Conservation (phyloP, 306 rosid genomes). For the Inga laurina region DNA sequence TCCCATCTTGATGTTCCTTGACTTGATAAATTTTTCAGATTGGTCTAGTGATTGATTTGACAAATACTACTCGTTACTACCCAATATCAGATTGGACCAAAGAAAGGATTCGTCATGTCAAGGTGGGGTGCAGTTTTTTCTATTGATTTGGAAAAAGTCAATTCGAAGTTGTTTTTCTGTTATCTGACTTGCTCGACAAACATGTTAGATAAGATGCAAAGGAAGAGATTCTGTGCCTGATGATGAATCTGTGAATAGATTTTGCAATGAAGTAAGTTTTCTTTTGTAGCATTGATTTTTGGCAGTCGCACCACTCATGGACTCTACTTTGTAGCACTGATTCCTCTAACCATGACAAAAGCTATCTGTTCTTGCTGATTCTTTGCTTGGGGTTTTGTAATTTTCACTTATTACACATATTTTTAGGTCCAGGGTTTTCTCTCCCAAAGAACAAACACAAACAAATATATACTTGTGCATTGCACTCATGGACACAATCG, state of each 20-base stretch:
- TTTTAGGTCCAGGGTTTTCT: conserved; percentile 76
- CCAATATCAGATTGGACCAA: conserved; percentile 71
- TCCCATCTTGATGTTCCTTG: conserved; percentile 24
- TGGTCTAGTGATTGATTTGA: conserved; percentile 95
- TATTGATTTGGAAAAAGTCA: conserved; percentile 30
- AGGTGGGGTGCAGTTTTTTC: conserved; percentile 46
- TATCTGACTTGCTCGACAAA: conserved; percentile 29
- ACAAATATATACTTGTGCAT: conserved; percentile 87
- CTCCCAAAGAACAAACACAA: conserved; percentile 62
- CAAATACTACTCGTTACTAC: conserved; percentile 88
- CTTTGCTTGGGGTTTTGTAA: conserved; percentile 41
- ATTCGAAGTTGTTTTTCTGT: conserved; percentile 14
- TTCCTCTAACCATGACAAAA: conserved; percentile 21
- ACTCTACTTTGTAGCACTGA: conserved; percentile 11
- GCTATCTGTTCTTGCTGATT: conserved; percentile 31
- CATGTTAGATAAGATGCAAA: conserved; percentile 76
- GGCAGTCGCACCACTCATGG: conserved; percentile 1
- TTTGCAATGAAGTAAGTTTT: conserved; percentile 74
- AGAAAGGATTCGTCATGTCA: conserved; percentile 84
- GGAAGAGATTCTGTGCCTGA: conserved; percentile 94
- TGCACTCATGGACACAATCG: conserved; percentile 99
- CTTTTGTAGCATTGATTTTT: conserved; percentile 21
- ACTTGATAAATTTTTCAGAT: conserved; percentile 64
- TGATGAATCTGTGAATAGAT: conserved; percentile 69
- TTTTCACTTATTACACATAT: conserved; percentile 33